Evolutionary conservation across 2,329 filamentous ascomycete species (phyloP), one percentile per base, ranked within the genome.

Genomic region (Aureobasidium musti): DNA sequence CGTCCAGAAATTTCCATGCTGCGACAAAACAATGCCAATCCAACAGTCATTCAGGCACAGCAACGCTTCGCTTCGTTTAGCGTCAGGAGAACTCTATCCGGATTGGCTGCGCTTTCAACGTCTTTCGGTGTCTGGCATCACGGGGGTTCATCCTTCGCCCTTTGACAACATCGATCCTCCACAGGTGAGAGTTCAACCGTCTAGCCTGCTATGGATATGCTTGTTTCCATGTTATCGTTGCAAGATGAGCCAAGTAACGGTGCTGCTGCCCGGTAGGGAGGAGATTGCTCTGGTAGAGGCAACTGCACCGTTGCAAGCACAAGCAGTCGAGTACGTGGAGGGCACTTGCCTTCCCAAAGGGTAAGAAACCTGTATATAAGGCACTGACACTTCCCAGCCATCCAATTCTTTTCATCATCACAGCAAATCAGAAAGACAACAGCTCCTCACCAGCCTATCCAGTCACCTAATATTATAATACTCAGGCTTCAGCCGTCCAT

Each of bases 401-500:
- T 64, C 61, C 39, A 50, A 64, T 54, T 64, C 61, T 64, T 64
- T 54, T 35, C 61, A 64, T 64, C 61, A 64, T 53, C 61, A 54
- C 47, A 64, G 37, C 49, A 64, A 54, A 64, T 53, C 61, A 64
- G 59, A 52, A 64, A 64, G 35, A 64, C 49, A 64, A 54, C 61
- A 64, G 49, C 61, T 64, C 61, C 61, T 64, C 59, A 50, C 43
- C 43, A 63, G 59, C 59, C 59, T 41, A n/a, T 63, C 59, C 59
- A 63, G 59, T 63, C 59, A 63, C 59, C 49, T 64, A 53, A 64
- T 63, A 52, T 64, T 53, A 53, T 64, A 64, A 64, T 54, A 64
- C 37, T 63, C 61, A 64, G 61, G 61, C 61, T 64, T 64, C 61
- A 64, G 61, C 61, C 61, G 61, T 64, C 61, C 61, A 64, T 64